Evolutionary conservation across 2,329 filamentous ascomycete species (phyloP).

Genomic region (Cladophialophora chaetospira): DNA sequence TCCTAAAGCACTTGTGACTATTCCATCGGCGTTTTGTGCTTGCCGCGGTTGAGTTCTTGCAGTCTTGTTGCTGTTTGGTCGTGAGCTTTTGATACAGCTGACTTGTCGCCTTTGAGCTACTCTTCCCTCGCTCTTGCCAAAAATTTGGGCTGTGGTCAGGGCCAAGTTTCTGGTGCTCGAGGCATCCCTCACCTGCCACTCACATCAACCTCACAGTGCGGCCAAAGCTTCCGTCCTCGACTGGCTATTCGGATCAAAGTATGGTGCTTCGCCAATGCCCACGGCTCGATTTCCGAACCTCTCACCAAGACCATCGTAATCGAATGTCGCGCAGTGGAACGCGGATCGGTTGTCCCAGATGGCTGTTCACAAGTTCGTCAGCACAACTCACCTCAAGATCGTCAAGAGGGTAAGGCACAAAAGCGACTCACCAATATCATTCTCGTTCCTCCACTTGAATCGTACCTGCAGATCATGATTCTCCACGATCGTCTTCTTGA

Average conservation of each 20-base stretch:
- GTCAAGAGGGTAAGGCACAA: neutral
- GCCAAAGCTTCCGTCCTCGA: slow-evolving; percentile 24
- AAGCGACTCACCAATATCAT: slow-evolving; percentile 46
- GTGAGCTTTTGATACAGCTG: no score
- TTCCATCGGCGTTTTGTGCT: no score
- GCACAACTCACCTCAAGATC: no score
- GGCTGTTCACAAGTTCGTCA: slow-evolving; percentile 21
- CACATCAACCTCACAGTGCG: neutral
- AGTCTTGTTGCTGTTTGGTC: no score
- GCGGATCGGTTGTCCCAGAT: slow-evolving; percentile 41
- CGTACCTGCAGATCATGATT: slow-evolving; percentile 56
- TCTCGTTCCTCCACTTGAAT: slow-evolving; percentile 52
- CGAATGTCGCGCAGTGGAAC: slow-evolving; percentile 38
- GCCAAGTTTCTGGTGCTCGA: no score
- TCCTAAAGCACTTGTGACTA: no score
- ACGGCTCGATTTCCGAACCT: slow-evolving; percentile 38
- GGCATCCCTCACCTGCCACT: neutral
- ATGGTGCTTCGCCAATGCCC: slow-evolving; percentile 40
- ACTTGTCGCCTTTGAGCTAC: no score
- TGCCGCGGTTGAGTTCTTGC: no score
- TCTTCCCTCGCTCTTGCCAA: no score
- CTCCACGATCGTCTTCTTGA: slow-evolving; percentile 45
- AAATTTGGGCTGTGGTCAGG: no score
- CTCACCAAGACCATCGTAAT: slow-evolving; percentile 38
- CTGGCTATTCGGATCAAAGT: slow-evolving; percentile 38